Evolutionary conservation across 768 basidiomycete species (phyloP).

Genomic region (Russula compacta): DNA sequence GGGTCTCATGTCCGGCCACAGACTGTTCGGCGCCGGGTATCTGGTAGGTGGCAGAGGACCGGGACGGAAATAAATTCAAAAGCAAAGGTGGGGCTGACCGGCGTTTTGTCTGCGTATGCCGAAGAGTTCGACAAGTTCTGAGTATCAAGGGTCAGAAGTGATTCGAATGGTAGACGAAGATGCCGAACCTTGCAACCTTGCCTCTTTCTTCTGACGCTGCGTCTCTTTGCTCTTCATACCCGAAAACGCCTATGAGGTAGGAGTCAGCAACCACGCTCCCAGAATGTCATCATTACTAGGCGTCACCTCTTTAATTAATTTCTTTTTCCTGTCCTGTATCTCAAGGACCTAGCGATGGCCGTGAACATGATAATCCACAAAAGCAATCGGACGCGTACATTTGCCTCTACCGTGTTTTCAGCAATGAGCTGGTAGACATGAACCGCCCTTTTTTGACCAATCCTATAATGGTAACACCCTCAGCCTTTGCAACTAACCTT

Average conservation of each 20-base stretch:
- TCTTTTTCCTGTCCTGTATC: conserved; percentile 82
- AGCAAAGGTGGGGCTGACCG: background rate
- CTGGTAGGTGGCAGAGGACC: background rate
- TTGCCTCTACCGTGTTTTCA: conserved; percentile 81
- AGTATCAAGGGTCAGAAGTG: background rate
- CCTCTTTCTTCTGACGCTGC: conserved; percentile 66
- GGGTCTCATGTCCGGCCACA: background rate
- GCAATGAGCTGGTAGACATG: conserved; percentile 87
- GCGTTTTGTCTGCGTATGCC: conserved; percentile 12
- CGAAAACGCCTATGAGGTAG: conserved; percentile 60
- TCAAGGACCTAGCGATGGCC: conserved; percentile 50
- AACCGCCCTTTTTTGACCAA: conserved; percentile 76
- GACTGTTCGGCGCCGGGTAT: background rate
- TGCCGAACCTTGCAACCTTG: conserved; percentile 62
- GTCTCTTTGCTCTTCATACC: conserved; percentile 72
- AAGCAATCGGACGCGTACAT: conserved; percentile 34
- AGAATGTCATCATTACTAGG: background rate
- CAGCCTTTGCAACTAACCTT: background rate
- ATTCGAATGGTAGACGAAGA: background rate
- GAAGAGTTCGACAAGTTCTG: conserved; percentile 19
- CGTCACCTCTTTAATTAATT: conserved; percentile 55
- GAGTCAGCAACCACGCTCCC: background rate
- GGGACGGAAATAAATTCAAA: background rate
- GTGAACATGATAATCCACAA: background rate
- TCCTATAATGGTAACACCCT: conserved; percentile 28